phyloP scores from a whole-genome alignment of 192 early-diverging fungal genomes.

The Mortierella alpina region DNA sequence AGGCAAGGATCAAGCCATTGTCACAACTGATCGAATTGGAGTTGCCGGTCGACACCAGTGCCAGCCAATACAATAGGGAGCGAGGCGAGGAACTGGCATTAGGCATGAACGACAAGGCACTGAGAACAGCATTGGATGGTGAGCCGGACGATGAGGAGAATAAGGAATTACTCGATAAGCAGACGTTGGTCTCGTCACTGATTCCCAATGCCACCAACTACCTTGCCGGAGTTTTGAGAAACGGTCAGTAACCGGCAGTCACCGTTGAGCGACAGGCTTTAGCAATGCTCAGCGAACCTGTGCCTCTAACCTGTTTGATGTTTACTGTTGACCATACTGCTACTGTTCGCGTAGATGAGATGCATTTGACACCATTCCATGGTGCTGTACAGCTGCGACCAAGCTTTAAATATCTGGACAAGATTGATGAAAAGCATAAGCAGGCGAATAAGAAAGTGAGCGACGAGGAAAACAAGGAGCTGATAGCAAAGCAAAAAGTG shows the following conservation, averaged over 20 bases:
- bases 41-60: conserved; percentile 79
- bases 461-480: conserved; percentile 76
- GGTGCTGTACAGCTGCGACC: conserved; percentile 87
- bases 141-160: conserved; percentile 57
- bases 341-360: conserved; percentile 62
- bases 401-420: conserved; percentile 89
- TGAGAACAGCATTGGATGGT: conserved; percentile 70
- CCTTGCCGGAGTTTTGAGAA: conserved; percentile 80
- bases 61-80: conserved; percentile 79
- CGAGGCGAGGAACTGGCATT: conserved; percentile 81
- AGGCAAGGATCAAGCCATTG: conserved; percentile 85
- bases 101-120: conserved; percentile 78
- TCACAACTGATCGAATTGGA: conserved; percentile 88
- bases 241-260: conserved; percentile 61
- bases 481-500: conserved; percentile 47
- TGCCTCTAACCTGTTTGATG: not conserved
- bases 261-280: not conserved
- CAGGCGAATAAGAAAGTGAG: conserved; percentile 73
- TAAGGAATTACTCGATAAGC: conserved; percentile 79
- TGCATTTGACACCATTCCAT: conserved; percentile 87
- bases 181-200: conserved; percentile 79
- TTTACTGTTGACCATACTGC: conserved; percentile 6
- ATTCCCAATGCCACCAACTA: conserved; percentile 86
- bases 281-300: not conserved
- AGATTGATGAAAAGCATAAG: conserved; percentile 86